Base-by-base conservation (phyloP, 2,329 filamentous ascomycete genomes). In the Trichoderma gracile region DNA sequence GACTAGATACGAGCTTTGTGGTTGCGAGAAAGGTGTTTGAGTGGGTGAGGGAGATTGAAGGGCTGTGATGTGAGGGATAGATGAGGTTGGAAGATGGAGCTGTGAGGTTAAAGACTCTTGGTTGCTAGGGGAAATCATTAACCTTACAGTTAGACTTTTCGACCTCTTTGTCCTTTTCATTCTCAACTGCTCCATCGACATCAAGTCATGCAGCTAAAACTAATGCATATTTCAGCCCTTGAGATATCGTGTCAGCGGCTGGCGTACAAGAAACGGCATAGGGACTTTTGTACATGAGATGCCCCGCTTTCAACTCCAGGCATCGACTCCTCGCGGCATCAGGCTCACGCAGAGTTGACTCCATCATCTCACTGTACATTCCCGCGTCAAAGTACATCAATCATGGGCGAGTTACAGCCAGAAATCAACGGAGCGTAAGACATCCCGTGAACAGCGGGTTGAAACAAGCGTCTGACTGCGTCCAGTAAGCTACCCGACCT, bases 41-140 rank as follows among this genome's bases (percentile, higher is more conserved):
- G 3, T 76, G 74, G 74, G 65, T 76, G 12, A 65, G 67, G 33
- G 70, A 72, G 58, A 73, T 75, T 63, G 72, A 75, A 42, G 60
- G 33, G 33, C 12, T 14, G 12, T 38, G 33, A 38, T 14, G n/a
- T 23, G 45, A 47, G 23, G 9, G 9, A 25, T 33, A 10, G 30
- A 33, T 10, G 30, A 3, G 30, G 30, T 33, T 33, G 8, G 30
- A 27, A 27, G 25, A 27, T 27, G 25, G 25, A 27, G 7, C 25
- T 27, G 25, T 6, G 25, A 27, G 25, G 4, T 27, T 6, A 27
- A 27, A 27, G 25, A 5, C 25, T 27, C n/a, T 33, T 33, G 8
- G 30, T 33, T 33, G 30, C 30, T 33, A n/a, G 30, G 10, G 30
- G 30, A 33, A 10, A 33, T 33, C 3, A 33, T 10, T 33, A 2